Percentiles rank a stretch among this genome's conserved stretches.
phyloP scores from a whole-genome alignment of 805 yeast species.

The Saturnispora kantuleensis region DNA sequence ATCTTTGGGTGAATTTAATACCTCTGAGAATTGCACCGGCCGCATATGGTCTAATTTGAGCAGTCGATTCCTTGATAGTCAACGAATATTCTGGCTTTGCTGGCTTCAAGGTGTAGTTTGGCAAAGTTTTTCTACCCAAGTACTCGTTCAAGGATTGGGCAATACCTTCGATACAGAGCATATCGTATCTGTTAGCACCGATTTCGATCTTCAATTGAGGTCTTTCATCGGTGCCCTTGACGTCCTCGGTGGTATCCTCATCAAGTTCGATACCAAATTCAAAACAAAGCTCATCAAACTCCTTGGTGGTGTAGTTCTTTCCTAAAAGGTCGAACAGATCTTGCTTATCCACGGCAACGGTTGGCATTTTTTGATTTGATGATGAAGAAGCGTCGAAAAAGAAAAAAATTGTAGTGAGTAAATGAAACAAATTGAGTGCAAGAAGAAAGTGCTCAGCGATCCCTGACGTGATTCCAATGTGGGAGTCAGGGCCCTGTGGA shows the following conservation, averaged over 20 bases:
- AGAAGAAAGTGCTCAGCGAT: too few relatives aligned
- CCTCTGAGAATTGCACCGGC: constrained; percentile 91
- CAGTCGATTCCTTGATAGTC: constrained; percentile 68
- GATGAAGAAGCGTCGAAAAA: neutral
- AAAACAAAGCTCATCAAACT: constrained; percentile 94
- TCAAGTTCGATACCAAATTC: constrained; percentile 96
- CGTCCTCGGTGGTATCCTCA: constrained; percentile 86
- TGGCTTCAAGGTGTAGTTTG: constrained; percentile 54
- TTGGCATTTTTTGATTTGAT: constrained; percentile 62
- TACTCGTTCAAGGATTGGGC: constrained; percentile 91
- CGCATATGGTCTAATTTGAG: constrained; percentile 78
- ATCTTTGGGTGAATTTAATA: constrained; percentile 68
- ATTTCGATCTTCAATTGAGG: constrained; percentile 97
- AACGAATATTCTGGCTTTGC: constrained; percentile 52
- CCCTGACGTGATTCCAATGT: too few relatives aligned
- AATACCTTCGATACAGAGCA: constrained; percentile 97
- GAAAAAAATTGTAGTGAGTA: neutral
- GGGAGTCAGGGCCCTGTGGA: too few relatives aligned
- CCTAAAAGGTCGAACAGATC: constrained; percentile 80
- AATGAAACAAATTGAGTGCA: neutral
- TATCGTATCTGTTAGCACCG: constrained; percentile 97
- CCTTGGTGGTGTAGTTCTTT: constrained; percentile 64
- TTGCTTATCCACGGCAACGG: constrained; percentile 88
- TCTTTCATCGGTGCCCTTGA: constrained; percentile 65
- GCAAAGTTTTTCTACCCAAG: constrained; percentile 57